Evolutionary conservation across 2,329 filamentous ascomycete species (phyloP), one percentile per base, ranked within the genome.

Genomic region (Cytospora leucostoma): DNA sequence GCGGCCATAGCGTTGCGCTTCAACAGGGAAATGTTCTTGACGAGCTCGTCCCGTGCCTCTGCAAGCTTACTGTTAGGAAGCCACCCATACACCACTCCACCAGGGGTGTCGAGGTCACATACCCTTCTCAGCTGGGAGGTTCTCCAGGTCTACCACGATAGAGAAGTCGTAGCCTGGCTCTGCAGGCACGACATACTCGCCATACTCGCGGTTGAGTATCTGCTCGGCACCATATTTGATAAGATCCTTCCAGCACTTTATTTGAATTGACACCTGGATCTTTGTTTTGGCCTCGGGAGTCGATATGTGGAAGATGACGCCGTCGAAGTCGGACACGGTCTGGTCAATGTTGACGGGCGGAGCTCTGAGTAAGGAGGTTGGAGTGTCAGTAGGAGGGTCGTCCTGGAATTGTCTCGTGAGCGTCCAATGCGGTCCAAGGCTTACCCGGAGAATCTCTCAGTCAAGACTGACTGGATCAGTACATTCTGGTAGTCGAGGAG

Each of bases 1-100:
- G 95, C 94, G 66, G 95, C 96, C 95, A 99, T 98, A 70, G 92
- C 93, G 76, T 99, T 98, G 73, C 96, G 93, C 84, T 98, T 99
- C 71, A 99, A 79, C 68, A 99, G 82, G 65, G 93, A 91, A 72
- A 98, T 89, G 73, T 93, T 90, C 77, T 87, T 87, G 70, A 97
- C 88, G 66, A 99, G 82, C 66, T 93, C 93, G 72, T 97, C 92
- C 69, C 89, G 88, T 68, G 87, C 91, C 76, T 97, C 94, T 89
- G 67, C 67, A 33, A 12, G 15, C 13, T 13, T 40, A 7, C 2
- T 12, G 50, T 66, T 54, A 63, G 57, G 51, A 32, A 21, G 52
- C 21, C 35, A 17, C 59, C 13, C 17, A 47, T 47, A 19, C n/a
- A 12, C 33, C 13, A 13, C n/a, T 27, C n/a, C 8, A 11, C 7